These are phyloP conservation scores for Vaccinium macrocarpon DNA, from an alignment of 148 eudicot species.

Conservation along the genomic window DNA sequence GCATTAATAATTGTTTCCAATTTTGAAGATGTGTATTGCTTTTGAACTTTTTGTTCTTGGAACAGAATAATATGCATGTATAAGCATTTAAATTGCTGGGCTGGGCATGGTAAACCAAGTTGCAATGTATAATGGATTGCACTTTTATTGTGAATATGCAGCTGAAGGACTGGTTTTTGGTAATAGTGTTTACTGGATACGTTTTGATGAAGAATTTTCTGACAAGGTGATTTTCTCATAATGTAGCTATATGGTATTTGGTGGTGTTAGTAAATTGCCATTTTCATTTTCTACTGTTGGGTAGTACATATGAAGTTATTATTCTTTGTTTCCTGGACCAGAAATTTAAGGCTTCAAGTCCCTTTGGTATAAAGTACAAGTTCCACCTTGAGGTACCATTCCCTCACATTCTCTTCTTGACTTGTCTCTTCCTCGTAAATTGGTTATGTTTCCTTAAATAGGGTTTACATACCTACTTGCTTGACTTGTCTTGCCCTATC, in stretches of 20 bases:
- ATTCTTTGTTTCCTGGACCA: slow-evolving; percentile 29
- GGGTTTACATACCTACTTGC: not conserved
- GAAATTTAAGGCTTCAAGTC: slow-evolving; percentile 86
- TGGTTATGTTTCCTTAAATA: slow-evolving; percentile 6
- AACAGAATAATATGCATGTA: not conserved
- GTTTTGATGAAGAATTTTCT: slow-evolving; percentile 75
- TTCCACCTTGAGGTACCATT: slow-evolving; percentile 87
- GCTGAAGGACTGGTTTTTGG: slow-evolving; percentile 89
- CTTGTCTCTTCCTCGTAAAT: not conserved
- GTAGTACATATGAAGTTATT: not conserved
- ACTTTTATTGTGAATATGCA: slow-evolving; percentile 28
- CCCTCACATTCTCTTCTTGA: not conserved
- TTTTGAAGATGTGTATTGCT: not conserved
- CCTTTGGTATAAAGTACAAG: slow-evolving; percentile 91
- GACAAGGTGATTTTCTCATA: slow-evolving; percentile 48
- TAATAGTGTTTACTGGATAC: slow-evolving; percentile 91
- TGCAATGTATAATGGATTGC: not conserved
- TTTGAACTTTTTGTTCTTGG: not conserved
- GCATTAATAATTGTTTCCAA: not conserved
- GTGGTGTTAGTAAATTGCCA: not conserved
- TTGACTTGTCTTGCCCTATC: not conserved
- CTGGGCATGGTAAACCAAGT: not conserved
- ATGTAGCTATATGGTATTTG: not conserved
- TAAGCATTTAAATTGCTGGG: not conserved
- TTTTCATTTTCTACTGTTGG: not conserved